phyloP scores from a whole-genome alignment of 2,329 filamentous ascomycete species.

The Phaeosphaeria sp. region DNA sequence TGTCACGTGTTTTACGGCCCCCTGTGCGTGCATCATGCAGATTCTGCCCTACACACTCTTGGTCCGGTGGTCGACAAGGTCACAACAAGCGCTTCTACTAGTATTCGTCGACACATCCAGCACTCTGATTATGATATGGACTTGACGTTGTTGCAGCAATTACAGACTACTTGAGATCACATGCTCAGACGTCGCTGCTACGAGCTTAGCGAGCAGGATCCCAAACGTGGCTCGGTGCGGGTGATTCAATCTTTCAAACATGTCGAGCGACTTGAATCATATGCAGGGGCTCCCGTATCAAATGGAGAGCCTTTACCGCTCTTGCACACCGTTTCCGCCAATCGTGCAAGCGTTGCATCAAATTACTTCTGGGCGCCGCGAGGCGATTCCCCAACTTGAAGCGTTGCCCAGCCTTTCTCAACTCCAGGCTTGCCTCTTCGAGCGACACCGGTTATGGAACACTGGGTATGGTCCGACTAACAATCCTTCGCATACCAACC shows the following conservation, averaged over 20 bases:
- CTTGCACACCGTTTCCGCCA: background rate
- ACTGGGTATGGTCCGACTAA: background rate
- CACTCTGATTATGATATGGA: background rate
- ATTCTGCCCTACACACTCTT: background rate
- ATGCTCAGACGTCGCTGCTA: background rate
- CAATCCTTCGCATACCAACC: background rate
- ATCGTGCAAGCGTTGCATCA: background rate
- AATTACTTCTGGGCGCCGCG: background rate
- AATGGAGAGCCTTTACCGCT: background rate
- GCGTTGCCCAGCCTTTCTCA: background rate
- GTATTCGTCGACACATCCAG: background rate
- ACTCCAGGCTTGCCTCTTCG: background rate
- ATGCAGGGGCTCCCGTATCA: constrained; percentile 2
- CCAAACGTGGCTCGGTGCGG: background rate
- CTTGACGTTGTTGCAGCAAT: background rate
- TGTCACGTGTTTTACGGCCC: background rate
- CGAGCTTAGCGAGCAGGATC: background rate
- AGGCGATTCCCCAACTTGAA: background rate
- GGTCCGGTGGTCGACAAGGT: background rate
- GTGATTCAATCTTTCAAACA: background rate
- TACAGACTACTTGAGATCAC: background rate
- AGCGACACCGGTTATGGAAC: background rate
- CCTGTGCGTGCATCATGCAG: background rate
- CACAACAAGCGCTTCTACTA: background rate
- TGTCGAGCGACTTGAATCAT: background rate